Evolutionary conservation across 2,329 filamentous ascomycete species (phyloP), one percentile per base, ranked within the genome.

Genomic region (Colletotrichum cuscutae): DNA sequence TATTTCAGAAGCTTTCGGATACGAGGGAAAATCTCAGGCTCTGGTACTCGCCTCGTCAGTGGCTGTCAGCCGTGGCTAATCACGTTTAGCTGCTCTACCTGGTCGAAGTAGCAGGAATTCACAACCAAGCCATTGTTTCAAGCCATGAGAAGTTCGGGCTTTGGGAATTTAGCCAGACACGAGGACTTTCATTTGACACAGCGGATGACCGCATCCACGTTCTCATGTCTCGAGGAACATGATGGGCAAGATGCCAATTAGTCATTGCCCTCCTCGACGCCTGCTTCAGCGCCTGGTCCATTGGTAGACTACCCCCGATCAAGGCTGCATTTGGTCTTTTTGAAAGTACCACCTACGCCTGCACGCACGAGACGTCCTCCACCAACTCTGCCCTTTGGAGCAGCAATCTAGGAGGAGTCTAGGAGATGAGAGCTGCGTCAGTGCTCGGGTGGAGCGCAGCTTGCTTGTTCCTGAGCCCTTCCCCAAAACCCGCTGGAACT

Each of bases 361-460:
- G 70, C 46, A 70, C 35, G 56, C 60, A 42, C 54, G 56, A 56
- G 35, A 71, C 42, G 60, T 63, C 59, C 37, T 22, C 42, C 30
- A 26, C 59, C 53, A 37, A 53, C 13, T 60, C 42, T 42, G 24
- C 30, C 59, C 37, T 57, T 53, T 32, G 52, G 5, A 64, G 46
- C 60, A 65, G 37, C 32, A 28, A 28, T 52, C 64, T 30, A 7
- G 19, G 59, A 49, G 28, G 24, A 35, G 32, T 35, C 32, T 35
- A 35, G 32, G 32, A n/a, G 49, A 22, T 53, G 28, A 63, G 15
- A 53, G 64, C 57, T 58, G 49, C 64, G 62, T 37, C 58, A 62
- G 37, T 35, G 46, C 49, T 60, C n/a, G 37, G 32, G 69, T 68
- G 64, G 65, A 71, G 66, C 15, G 42, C 42, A 70, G 30, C 65